Percentiles rank a stretch among this genome's conserved stretches.
Conservation (phyloP, 179 eudicot species). For the Carnegiea gigantea region DNA sequence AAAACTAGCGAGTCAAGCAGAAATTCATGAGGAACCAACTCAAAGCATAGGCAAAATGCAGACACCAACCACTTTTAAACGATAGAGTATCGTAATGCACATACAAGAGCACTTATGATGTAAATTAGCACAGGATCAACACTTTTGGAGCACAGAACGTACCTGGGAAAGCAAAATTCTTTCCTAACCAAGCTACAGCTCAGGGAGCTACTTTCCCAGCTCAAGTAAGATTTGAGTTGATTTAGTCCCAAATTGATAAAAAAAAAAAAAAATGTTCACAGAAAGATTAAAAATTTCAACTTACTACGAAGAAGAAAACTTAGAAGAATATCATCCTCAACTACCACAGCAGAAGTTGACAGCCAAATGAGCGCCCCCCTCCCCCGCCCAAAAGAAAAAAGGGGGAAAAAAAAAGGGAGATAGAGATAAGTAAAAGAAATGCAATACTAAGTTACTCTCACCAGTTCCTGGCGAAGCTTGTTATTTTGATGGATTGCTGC, state of each 20-base stretch:
- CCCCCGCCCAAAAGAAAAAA: neutral
- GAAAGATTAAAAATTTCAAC: neutral
- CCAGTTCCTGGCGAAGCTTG: conserved; percentile 71
- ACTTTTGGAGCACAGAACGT: neutral
- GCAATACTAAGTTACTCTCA: conserved; percentile 24
- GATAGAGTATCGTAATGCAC: neutral
- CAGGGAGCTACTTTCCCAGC: neutral
- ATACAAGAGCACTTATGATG: too few species aligned
- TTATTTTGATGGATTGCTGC: conserved; percentile 51
- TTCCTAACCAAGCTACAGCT: neutral
- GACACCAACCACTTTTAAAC: neutral
- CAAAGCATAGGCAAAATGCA: neutral
- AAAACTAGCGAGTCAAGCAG: neutral
- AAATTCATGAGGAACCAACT: neutral
- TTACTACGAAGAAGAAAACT: neutral
- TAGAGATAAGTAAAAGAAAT: neutral
- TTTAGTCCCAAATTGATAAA: neutral
- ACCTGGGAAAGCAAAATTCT: neutral
- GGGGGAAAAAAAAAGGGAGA: too few species aligned
- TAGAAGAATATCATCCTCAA: neutral
- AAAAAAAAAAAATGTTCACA: neutral
- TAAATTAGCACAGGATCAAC: neutral
- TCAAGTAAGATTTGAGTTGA: neutral
- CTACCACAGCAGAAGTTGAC: neutral
- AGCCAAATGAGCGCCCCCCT: too few species aligned